phyloP scores from a whole-genome alignment of 1,139 yeast species.

The Hyphopichia pseudoburtonii region DNA sequence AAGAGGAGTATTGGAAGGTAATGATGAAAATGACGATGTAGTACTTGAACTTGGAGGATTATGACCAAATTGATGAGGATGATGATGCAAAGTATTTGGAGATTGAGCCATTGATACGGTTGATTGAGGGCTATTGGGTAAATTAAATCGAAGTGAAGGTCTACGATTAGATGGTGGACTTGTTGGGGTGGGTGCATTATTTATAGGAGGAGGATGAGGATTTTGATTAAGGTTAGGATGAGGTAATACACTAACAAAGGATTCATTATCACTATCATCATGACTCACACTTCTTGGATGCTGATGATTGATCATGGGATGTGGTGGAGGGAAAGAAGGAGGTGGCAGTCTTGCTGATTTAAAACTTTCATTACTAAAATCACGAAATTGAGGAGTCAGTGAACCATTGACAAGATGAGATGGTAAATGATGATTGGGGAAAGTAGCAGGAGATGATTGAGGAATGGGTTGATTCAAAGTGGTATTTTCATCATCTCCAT shows the following conservation, averaged over 20 bases:
- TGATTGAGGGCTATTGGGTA: constrained; percentile 16
- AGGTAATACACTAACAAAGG: constrained; percentile 19
- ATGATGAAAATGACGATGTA: too few relatives aligned
- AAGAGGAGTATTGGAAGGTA: constrained; percentile 1
- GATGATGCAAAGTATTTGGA: background rate
- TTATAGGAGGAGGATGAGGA: constrained; percentile 11
- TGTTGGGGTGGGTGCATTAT: background rate
- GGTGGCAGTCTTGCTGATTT: constrained; percentile 15
- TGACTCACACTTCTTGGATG: background rate
- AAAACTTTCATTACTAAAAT: constrained; percentile 18
- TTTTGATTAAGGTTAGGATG: constrained; percentile 25
- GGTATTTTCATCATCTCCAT: constrained; percentile 5
- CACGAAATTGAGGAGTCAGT: background rate
- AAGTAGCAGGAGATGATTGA: background rate
- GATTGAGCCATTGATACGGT: constrained; percentile 7
- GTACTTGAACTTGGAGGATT: background rate
- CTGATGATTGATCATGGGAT: constrained; percentile 4
- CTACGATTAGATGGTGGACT: constrained; percentile 11
- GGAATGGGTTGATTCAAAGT: constrained; percentile 7
- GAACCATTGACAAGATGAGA: background rate
- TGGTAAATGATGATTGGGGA: background rate
- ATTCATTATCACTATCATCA: constrained; percentile 11
- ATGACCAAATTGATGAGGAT: constrained; percentile 4
- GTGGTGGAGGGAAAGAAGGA: constrained; percentile 4
- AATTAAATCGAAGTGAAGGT: constrained; percentile 26